phyloP scores from a whole-genome alignment of 2,329 filamentous ascomycete species.

The Diaporthe capsici region DNA sequence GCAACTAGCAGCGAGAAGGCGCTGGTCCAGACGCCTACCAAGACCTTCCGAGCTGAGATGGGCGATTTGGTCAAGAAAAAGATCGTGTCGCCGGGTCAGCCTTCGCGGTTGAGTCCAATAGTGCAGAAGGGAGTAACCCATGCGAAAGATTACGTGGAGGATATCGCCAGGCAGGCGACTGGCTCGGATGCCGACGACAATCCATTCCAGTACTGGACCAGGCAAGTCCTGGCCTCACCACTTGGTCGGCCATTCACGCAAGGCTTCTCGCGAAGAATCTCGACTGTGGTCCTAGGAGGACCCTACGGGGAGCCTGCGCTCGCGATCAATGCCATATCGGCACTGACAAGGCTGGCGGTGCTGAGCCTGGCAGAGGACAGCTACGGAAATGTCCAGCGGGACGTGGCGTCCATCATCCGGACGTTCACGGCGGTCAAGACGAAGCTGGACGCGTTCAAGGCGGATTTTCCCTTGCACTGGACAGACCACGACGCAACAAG shows the following conservation, averaged over 20 bases:
- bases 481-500: constrained; percentile 76
- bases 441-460: constrained; percentile 78
- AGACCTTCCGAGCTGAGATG: constrained; percentile 58
- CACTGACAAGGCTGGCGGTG: constrained; percentile 78
- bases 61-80: constrained; percentile 60
- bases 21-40: constrained; percentile 56
- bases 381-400: constrained; percentile 87
- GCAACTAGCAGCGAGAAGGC: constrained; percentile 54
- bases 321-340: constrained; percentile 79
- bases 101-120: constrained; percentile 64
- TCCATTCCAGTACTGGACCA: constrained; percentile 62
- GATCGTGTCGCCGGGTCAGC: constrained; percentile 62
- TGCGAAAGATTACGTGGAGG: constrained; percentile 63
- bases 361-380: constrained; percentile 84
- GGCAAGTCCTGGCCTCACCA: constrained; percentile 63
- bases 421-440: constrained; percentile 78
- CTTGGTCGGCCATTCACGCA: constrained; percentile 80
- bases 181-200: constrained; percentile 64
- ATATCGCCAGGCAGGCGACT: constrained; percentile 68
- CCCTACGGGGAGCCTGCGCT: constrained; percentile 79
- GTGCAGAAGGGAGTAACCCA: constrained; percentile 65
- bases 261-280: constrained; percentile 75
- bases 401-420: constrained; percentile 81
- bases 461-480: constrained; percentile 77
- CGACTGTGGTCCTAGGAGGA: constrained; percentile 77